Conservation (phyloP, 306 rosid species). For the Cicer cuneatum region DNA sequence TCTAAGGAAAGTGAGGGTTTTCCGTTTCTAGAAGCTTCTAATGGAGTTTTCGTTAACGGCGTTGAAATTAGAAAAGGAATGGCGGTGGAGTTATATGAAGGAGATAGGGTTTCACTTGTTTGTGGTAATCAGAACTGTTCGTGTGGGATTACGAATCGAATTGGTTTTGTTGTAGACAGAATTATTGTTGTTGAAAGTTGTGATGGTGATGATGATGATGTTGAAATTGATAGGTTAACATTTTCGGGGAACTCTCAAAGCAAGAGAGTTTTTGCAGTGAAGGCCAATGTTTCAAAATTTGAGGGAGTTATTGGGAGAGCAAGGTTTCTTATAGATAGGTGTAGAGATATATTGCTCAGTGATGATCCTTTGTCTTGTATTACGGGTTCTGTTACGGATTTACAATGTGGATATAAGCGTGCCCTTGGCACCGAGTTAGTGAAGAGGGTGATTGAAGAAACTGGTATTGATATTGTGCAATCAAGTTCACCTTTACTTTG, state of each 20-base stretch:
- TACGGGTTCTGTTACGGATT: slow-evolving; percentile 29
- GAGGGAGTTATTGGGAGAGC: slow-evolving; percentile 53
- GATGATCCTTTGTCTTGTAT: slow-evolving; percentile 63
- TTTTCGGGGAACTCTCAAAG: slow-evolving; percentile 55
- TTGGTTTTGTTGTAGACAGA: slow-evolving; percentile 63
- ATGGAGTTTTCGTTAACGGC: slow-evolving; percentile 73
- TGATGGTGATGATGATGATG: slow-evolving; percentile 8
- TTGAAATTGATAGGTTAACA: slow-evolving; percentile 31
- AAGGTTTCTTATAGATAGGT: slow-evolving; percentile 52
- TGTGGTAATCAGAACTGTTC: slow-evolving; percentile 46
- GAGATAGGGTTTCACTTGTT: slow-evolving; percentile 65
- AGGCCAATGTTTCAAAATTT: slow-evolving; percentile 35
- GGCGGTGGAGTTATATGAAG: slow-evolving; percentile 58
- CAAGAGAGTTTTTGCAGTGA: slow-evolving; percentile 69
- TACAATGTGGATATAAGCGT: slow-evolving; percentile 6
- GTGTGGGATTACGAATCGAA: slow-evolving; percentile 45
- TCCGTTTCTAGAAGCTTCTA: slow-evolving; percentile 53
- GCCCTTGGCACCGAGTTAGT: slow-evolving; percentile 2
- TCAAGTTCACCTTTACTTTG: slow-evolving; percentile 32
- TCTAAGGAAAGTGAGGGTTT: background rate
- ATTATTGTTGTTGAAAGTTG: slow-evolving; percentile 53
- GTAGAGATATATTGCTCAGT: slow-evolving; percentile 60
- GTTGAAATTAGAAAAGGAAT: slow-evolving; percentile 50
- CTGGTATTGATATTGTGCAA: slow-evolving; percentile 22
- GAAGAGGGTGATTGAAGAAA: slow-evolving; percentile 23